These are phyloP conservation scores for Colletotrichum lentis DNA, from an alignment of 2,329 filamentous ascomycete species.

Conservation along the genomic window DNA sequence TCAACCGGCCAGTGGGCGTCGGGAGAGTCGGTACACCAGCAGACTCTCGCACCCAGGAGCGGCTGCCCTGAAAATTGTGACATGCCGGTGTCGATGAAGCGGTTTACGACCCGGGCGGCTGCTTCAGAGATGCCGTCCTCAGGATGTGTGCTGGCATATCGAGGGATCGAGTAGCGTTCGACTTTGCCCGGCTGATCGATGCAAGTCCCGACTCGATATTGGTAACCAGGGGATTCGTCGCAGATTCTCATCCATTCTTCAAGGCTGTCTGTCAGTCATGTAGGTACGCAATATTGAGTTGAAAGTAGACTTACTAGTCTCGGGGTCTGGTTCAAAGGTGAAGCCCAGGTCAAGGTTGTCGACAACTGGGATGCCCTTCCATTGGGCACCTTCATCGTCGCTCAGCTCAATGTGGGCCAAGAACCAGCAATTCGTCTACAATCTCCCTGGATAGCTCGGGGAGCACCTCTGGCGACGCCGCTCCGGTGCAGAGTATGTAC, in stretches of 20 bases:
- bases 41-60: constrained; percentile 41
- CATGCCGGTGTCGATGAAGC: constrained; percentile 39
- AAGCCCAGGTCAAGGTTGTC: constrained; percentile 39
- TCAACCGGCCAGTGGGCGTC: constrained; percentile 48
- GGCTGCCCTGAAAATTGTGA: constrained; percentile 42
- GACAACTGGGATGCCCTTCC: constrained; percentile 27
- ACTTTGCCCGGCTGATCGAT: constrained; percentile 28
- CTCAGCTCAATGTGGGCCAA: constrained; percentile 25
- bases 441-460: constrained; percentile 25
- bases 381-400: constrained; percentile 20
- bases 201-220: constrained; percentile 30
- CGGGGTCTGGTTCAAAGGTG: constrained; percentile 38
- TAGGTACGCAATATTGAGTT: accelerated
- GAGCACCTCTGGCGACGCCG: constrained; percentile 22
- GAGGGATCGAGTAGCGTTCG: constrained; percentile 33
- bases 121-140: constrained; percentile 37
- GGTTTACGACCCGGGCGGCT: constrained; percentile 26
- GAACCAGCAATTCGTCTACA: constrained; percentile 34
- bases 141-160: constrained; percentile 35
- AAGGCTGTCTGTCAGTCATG: neutral
- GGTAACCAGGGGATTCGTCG: constrained; percentile 38
- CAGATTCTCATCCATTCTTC: constrained; percentile 38
- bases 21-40: constrained; percentile 48
- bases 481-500: constrained; percentile 29
- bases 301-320: constrained; percentile 15